Percentiles rank a stretch among this genome's conserved stretches.
These are phyloP conservation scores for Coemansia sp. DNA, from an alignment of 192 early-diverging fungal genomes.

Conservation along the genomic window DNA sequence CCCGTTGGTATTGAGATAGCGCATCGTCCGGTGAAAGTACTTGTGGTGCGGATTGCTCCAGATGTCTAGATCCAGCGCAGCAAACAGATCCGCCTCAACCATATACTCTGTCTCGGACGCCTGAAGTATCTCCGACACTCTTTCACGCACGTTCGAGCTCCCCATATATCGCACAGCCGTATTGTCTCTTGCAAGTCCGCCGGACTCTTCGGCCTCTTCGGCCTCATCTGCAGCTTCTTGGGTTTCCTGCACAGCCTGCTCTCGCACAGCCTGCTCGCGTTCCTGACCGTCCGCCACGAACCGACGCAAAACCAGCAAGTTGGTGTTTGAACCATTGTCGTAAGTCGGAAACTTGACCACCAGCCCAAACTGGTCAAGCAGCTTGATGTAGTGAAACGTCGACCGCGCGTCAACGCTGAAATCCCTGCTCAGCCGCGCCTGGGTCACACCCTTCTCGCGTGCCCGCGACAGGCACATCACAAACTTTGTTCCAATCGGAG, in stretches of 20 bases:
- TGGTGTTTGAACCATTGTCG: slow-evolving; percentile 29
- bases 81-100: slow-evolving; percentile 37
- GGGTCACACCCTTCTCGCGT: slow-evolving; percentile 32
- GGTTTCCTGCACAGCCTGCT: neutral
- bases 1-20: slow-evolving; percentile 8
- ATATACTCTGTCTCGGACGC: slow-evolving; percentile 16
- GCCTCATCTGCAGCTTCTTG: neutral
- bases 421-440: slow-evolving; percentile 17
- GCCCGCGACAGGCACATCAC: slow-evolving; percentile 27
- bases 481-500: slow-evolving; percentile 8
- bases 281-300: neutral
- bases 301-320: slow-evolving; percentile 34
- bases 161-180: slow-evolving; percentile 6
- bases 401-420: slow-evolving; percentile 31
- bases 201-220: neutral
- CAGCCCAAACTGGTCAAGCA: slow-evolving; percentile 30
- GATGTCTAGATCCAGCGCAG: slow-evolving; percentile 25
- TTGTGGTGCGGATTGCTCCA: slow-evolving; percentile 13
- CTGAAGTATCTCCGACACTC: slow-evolving; percentile 18
- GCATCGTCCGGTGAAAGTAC: slow-evolving; percentile 33
- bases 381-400: slow-evolving; percentile 41
- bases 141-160: slow-evolving; percentile 12
- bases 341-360: slow-evolving; percentile 22
- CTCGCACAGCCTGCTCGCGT: too few species aligned
- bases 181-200: neutral